These are phyloP conservation scores for Lasiodiplodia sp. DNA, from an alignment of 2,329 filamentous ascomycete species.

Conservation along the genomic window DNA sequence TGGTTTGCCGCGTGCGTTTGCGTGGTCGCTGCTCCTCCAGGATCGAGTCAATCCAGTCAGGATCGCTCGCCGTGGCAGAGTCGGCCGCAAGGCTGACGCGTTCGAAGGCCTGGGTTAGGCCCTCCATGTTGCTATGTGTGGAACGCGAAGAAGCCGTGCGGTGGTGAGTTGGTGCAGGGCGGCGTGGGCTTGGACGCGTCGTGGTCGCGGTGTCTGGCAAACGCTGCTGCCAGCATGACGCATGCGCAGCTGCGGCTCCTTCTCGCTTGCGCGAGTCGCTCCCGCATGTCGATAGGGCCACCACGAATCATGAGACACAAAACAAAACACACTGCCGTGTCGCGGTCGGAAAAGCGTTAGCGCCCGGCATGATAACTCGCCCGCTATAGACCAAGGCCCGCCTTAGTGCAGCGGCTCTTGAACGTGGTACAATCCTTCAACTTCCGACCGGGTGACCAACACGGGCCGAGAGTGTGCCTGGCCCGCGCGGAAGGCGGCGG, in stretches of 20 bases:
- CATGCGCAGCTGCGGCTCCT: not conserved
- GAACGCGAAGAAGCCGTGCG: slow-evolving; percentile 1
- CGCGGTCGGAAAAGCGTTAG: not conserved
- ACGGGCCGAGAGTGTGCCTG: not conserved
- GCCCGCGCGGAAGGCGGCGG: not conserved
- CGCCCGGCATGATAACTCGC: not conserved
- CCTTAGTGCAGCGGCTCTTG: not conserved
- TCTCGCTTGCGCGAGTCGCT: slow-evolving; percentile 12
- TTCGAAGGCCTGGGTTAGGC: slow-evolving; percentile 59
- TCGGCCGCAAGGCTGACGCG: slow-evolving; percentile 56
- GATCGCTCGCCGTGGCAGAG: slow-evolving; percentile 32
- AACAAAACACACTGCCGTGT: not conserved
- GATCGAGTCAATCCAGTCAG: slow-evolving; percentile 64
- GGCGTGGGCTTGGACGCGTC: not conserved
- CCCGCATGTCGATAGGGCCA: slow-evolving; percentile 14
- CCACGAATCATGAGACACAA: not conserved
- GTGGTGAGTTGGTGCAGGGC: slow-evolving; percentile 14
- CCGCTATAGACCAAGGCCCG: not conserved
- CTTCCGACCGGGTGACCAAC: not conserved
- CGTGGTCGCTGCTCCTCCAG: slow-evolving; percentile 61
- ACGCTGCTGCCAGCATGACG: slow-evolving; percentile 19
- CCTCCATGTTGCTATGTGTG: slow-evolving; percentile 40
- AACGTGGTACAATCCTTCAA: not conserved
- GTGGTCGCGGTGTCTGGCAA: slow-evolving; percentile 9
- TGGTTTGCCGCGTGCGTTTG: slow-evolving; percentile 62